Percentiles rank a stretch among this genome's conserved stretches.
Conservation (phyloP, 116 monocot species). For the Papilionanthe hybrid region DNA sequence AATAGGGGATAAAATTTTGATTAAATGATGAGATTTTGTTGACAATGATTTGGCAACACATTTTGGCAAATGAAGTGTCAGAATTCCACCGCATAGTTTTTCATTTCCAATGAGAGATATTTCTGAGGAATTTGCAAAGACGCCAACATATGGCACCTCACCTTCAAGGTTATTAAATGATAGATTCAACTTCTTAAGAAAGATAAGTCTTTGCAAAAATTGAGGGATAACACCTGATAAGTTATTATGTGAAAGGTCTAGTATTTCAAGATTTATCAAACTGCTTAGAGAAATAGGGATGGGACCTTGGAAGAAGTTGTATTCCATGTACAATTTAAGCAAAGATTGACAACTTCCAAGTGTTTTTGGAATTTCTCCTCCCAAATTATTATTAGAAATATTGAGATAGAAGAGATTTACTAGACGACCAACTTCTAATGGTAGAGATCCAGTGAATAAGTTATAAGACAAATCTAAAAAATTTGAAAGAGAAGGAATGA, state of each 20-base stretch:
- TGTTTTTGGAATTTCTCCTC: slow-evolving; percentile 5
- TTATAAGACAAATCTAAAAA: no score
- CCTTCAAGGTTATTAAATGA: slow-evolving; percentile 49
- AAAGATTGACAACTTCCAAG: not conserved
- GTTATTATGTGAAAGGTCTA: not conserved
- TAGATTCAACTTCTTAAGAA: slow-evolving; percentile 23
- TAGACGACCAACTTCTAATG: no score
- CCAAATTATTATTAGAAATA: not conserved
- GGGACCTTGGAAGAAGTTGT: not conserved
- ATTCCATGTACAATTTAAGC: not conserved
- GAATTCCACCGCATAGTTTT: slow-evolving; percentile 30
- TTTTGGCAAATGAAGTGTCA: slow-evolving; percentile 19
- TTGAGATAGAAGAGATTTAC: no score
- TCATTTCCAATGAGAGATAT: slow-evolving; percentile 32
- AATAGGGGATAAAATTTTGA: not conserved
- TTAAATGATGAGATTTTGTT: not conserved
- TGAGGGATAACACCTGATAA: slow-evolving; percentile 18
- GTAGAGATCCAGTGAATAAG: no score
- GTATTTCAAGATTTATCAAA: not conserved
- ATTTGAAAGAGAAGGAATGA: no score
- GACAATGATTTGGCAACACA: not conserved
- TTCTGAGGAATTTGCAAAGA: slow-evolving; percentile 30
- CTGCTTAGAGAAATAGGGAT: not conserved
- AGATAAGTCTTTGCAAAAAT: not conserved
- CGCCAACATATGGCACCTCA: slow-evolving; percentile 28